phyloP scores from a whole-genome alignment of 2,329 filamentous ascomycete species.

The Pseudocercospora ulei region DNA sequence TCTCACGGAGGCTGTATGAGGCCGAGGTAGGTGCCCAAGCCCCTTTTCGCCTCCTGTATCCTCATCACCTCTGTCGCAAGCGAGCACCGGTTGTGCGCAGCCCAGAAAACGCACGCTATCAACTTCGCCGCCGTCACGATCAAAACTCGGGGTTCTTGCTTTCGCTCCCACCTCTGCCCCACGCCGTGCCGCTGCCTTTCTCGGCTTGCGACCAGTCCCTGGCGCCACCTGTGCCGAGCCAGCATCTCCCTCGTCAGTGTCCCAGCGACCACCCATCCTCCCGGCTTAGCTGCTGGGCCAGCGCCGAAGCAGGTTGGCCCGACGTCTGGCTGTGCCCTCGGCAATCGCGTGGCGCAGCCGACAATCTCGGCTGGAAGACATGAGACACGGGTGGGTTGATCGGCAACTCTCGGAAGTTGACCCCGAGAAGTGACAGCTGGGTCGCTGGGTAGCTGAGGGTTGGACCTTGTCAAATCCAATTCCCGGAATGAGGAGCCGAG shows the following conservation, averaged over 20 bases:
- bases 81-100: too few species aligned
- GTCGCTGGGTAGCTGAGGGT: conserved; percentile 61
- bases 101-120: too few species aligned
- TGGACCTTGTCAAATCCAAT: conserved; percentile 66
- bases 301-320: conserved; percentile 64
- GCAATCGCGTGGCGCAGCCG: conserved; percentile 62
- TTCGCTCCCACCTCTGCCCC: conserved; percentile 11
- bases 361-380: conserved; percentile 31
- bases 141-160: neutral
- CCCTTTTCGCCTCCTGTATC: too few species aligned
- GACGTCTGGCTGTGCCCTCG: conserved; percentile 65
- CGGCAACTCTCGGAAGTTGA: conserved; percentile 67
- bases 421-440: conserved; percentile 58
- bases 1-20: too few species aligned
- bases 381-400: conserved; percentile 53
- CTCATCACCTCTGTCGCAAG: too few species aligned
- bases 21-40: too few species aligned
- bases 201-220: conserved; percentile 19
- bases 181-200: conserved; percentile 21
- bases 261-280: too few species aligned
- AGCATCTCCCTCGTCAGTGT: conserved; percentile 11
- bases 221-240: conserved; percentile 18
- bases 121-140: conserved; percentile 1
- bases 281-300: conserved; percentile 51
- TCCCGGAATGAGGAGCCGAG: conserved; percentile 66